phyloP scores from a whole-genome alignment of 139 green algal genomes.

The Closterium sp. region DNA sequence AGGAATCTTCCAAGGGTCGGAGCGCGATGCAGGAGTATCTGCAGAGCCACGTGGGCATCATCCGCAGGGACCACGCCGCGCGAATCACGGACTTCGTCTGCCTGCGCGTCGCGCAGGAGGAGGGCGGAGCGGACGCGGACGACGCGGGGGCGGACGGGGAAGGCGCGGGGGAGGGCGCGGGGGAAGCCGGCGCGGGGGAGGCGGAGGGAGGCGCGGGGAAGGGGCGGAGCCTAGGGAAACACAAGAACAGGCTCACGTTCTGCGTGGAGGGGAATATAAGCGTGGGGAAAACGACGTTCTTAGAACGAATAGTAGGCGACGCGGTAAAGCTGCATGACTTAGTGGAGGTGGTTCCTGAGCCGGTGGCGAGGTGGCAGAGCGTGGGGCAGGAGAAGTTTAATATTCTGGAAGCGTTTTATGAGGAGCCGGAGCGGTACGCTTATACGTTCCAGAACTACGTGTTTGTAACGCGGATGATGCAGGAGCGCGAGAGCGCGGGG shows the following conservation, averaged over 20 bases:
- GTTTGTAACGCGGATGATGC: slow-evolving; percentile 77
- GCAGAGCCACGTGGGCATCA: slow-evolving; percentile 54
- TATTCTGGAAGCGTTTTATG: slow-evolving; percentile 91
- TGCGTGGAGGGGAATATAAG: slow-evolving; percentile 97
- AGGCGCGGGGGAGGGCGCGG: neutral
- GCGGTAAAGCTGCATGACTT: slow-evolving; percentile 55
- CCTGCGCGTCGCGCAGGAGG: slow-evolving; percentile 25
- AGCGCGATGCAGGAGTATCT: slow-evolving; percentile 41
- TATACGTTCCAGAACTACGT: slow-evolving; percentile 99
- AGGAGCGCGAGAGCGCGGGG: slow-evolving; percentile 66
- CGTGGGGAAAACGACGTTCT: slow-evolving; percentile 92
- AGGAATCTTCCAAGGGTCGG: neutral
- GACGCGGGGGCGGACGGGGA: slow-evolving; percentile 10
- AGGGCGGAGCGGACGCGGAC: neutral
- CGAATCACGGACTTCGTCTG: slow-evolving; percentile 52
- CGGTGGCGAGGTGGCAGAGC: slow-evolving; percentile 88
- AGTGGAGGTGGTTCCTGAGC: slow-evolving; percentile 87
- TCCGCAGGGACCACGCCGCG: slow-evolving; percentile 44
- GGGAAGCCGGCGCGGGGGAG: neutral
- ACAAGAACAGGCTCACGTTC: slow-evolving; percentile 72
- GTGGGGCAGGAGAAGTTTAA: slow-evolving; percentile 68
- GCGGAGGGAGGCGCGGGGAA: neutral
- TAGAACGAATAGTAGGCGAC: slow-evolving; percentile 61
- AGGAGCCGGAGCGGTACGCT: slow-evolving; percentile 77
- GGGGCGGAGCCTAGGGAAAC: neutral